phyloP scores from a whole-genome alignment of 441 rosid species.

The Adansonia rubrostipa region DNA sequence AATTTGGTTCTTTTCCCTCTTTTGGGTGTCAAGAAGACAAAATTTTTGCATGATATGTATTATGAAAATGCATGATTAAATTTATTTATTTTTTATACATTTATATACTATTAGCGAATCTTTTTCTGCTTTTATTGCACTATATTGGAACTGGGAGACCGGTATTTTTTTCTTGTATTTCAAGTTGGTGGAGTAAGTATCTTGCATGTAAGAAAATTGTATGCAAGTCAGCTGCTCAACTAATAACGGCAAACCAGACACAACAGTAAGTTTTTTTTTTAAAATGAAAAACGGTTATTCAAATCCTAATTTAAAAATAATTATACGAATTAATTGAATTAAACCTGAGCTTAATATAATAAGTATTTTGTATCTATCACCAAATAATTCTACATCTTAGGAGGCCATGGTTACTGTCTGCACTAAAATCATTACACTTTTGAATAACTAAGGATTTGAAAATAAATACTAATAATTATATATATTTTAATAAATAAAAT shows the following conservation, averaged over 20 bases:
- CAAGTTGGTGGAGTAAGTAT: neutral
- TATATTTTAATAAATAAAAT: too few relatives aligned
- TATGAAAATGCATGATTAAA: neutral
- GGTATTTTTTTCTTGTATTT: neutral
- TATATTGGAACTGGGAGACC: neutral
- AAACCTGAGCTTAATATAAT: too few relatives aligned
- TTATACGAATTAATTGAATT: too few relatives aligned
- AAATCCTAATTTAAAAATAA: too few relatives aligned
- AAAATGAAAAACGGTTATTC: too few relatives aligned
- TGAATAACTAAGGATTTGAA: neutral
- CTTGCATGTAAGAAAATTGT: neutral
- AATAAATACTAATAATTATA: too few relatives aligned
- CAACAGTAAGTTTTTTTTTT: too few relatives aligned
- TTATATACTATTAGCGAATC: too few relatives aligned
- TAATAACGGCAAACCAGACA: too few relatives aligned
- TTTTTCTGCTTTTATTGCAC: neutral
- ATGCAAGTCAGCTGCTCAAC: constrained; percentile 2
- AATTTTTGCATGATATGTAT: too few relatives aligned
- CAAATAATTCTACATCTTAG: neutral
- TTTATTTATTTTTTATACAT: neutral
- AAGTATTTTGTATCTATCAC: neutral
- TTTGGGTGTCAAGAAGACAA: neutral
- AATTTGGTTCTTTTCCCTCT: neutral
- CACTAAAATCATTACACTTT: neutral
- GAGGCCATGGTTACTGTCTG: neutral